These are phyloP conservation scores for Rhodotorula sp. DNA, from an alignment of 1,284 basidiomycete genomes.

Conservation along the genomic window DNA sequence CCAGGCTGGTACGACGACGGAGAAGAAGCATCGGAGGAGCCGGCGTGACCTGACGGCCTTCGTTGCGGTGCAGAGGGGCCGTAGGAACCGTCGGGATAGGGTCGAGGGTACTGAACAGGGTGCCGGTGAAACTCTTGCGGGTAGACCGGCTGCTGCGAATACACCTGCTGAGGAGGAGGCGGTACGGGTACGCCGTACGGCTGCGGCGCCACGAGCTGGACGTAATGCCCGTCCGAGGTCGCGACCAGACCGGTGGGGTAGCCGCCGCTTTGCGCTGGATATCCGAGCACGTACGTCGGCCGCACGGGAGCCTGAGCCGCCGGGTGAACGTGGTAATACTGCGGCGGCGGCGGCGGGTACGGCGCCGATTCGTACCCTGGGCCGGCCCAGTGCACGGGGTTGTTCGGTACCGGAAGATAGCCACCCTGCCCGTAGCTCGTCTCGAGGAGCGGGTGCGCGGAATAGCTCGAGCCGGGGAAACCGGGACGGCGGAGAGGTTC, in stretches of 20 bases:
- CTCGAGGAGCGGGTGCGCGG: background rate
- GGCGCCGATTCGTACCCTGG: background rate
- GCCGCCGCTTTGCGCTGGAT: background rate
- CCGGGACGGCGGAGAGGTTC: background rate
- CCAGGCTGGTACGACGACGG: background rate
- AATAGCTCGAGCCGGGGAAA: background rate
- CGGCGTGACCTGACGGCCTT: background rate
- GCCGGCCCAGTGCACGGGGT: background rate
- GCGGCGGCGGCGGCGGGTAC: background rate
- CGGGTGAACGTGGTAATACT: background rate
- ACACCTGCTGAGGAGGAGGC: background rate
- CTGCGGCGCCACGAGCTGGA: background rate
- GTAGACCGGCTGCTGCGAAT: background rate
- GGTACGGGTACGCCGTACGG: background rate
- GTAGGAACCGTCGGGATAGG: background rate
- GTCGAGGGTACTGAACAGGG: background rate
- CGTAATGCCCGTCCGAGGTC: background rate
- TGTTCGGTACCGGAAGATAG: background rate
- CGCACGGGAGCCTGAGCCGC: background rate
- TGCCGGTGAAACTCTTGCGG: too few species aligned
- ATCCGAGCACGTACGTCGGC: background rate
- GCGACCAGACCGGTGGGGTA: background rate
- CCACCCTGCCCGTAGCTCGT: background rate
- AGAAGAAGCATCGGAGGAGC: background rate
- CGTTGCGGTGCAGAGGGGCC: background rate